phyloP scores from a whole-genome alignment of 352 stramenopile species.

The Thalassiosira pacifica region DNA sequence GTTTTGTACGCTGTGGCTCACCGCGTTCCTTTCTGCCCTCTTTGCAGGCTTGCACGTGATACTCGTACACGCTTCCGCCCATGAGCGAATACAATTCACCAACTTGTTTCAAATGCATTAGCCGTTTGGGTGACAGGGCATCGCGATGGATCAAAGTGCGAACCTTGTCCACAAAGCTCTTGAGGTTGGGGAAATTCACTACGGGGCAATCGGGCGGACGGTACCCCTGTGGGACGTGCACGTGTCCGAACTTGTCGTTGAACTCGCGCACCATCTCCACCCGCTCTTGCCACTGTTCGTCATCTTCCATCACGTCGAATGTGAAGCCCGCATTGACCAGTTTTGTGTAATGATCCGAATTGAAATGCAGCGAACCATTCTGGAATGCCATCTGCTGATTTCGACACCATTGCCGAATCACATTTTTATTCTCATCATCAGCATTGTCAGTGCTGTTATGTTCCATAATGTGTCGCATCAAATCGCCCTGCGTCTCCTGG shows the following conservation, averaged over 20 bases:
- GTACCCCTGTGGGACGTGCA: slow-evolving; percentile 18
- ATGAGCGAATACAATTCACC: slow-evolving; percentile 5
- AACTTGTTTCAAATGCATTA: neutral
- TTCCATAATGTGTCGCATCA: slow-evolving; percentile 11
- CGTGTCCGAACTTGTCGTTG: slow-evolving; percentile 12
- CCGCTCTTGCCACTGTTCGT: slow-evolving; percentile 14
- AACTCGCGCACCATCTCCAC: neutral
- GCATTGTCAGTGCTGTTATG: neutral
- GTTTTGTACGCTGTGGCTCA: neutral
- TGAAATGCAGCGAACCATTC: neutral
- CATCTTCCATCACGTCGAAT: slow-evolving; percentile 16
- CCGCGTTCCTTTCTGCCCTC: neutral
- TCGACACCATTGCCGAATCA: neutral
- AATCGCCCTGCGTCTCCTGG: slow-evolving; percentile 6
- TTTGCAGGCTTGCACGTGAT: neutral
- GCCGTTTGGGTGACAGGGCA: slow-evolving; percentile 23
- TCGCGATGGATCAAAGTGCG: slow-evolving; percentile 1
- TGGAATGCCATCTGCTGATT: slow-evolving; percentile 2
- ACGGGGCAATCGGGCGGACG: neutral
- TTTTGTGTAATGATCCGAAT: neutral
- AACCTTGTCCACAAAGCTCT: slow-evolving; percentile 20
- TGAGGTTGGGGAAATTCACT: neutral
- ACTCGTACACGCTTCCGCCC: slow-evolving; percentile 9
- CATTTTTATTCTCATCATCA: neutral
- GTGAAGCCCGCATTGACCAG: slow-evolving; percentile 30